Evolutionary conservation across 345 rosid genomes (phyloP), one percentile per base, ranked within the genome.

Genomic region (Gossypium ekmanianum): DNA sequence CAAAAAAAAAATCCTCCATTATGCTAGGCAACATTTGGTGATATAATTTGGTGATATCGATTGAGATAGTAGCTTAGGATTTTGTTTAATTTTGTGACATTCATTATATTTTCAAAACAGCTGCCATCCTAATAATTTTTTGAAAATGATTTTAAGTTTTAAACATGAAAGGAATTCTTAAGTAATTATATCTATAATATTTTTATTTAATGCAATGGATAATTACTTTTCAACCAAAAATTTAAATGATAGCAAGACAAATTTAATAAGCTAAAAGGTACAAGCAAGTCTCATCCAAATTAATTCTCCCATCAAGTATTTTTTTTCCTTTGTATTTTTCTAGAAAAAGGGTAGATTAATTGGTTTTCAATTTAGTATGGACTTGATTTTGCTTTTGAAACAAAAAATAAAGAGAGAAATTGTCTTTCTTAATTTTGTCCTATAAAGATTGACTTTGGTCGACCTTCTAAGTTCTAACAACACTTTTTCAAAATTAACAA

Each of bases 131-230:
- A 52, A 5, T 52, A 51, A 51, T 52, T 27, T 34, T 0, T 70
- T n/a, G 61, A 70, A 17, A 70, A 29, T 29, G 44, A 68, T 50
- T 56, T 50, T 8, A 69, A 50, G 10, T 56, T 16, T 4, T 66
- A 66, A 66, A 44, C 17, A 26, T 51, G 24, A 69, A 69, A 69
- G 9, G 3, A 50, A 26, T 50, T 39, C 17, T 22, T 13, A 69
- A 29, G 58, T 14, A 16, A 51, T 69, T 51, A 16, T 51, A 27
- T 27, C 9, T 2, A 17, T 5, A 14, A 17, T 26, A 29, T 69
- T 27, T 27, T 26, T 69, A 50, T 69, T 69, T 27, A 69, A 69
- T 69, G 73, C 59, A 69, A 69, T 69, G 59, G 18, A 69, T 1
- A 16, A 50, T 13, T 26, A 27, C 18, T 45, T 68, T 26, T 47